Base-by-base conservation (phyloP, 1,284 basidiomycete species). In the Pholiota adiposa region DNA sequence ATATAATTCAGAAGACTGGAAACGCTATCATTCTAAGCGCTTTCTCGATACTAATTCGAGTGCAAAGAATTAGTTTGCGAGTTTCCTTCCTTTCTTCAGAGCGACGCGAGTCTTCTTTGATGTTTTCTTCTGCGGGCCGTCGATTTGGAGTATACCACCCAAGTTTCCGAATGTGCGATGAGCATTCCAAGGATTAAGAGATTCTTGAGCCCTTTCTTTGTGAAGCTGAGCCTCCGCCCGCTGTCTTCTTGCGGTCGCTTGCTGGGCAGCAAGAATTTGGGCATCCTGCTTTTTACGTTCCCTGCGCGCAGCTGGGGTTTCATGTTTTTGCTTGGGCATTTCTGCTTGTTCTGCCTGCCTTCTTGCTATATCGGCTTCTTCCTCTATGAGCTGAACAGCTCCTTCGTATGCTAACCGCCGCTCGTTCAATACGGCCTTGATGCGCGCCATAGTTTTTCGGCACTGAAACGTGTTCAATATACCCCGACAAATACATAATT, bases 381-480 rank as follows among this genome's bases (percentile, higher is more conserved):
- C 68, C 65, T 69, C 67, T 60, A 77, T 74, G 16, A 88, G 77
- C 63, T 79, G 70, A 31, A 83, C 63, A 4, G 88, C 83, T 65
- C 86, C 82, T 77, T 92, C 76, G 78, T 96, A 91, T 6, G 93
- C 94, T 14, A 95, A 75, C 43, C 95, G 85, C 46, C 97, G 89
- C 73, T 99, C 97, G 71, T 96, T 96, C 56, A 98, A 79, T 14
- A 98, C 89, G 65, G 87, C 89, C 75, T 99, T 99, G 76, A 98
- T 96, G 44, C 94, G 88, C 19, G 94, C 94, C 94, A 98, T 97
- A n/a, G 93, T 90, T 78, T 96, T 97, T 51, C 92, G 90, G 72
- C 90, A 91, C 96, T 98, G 69, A 11, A 12, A 21, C 48, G 29
- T 34, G 27, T 51, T 55, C 29, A 27, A 19, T 33, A 29, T 8